Evolutionary conservation across 2,329 filamentous ascomycete species (phyloP), one percentile per base, ranked within the genome.

Genomic region (Knoxdaviesia capensis): DNA sequence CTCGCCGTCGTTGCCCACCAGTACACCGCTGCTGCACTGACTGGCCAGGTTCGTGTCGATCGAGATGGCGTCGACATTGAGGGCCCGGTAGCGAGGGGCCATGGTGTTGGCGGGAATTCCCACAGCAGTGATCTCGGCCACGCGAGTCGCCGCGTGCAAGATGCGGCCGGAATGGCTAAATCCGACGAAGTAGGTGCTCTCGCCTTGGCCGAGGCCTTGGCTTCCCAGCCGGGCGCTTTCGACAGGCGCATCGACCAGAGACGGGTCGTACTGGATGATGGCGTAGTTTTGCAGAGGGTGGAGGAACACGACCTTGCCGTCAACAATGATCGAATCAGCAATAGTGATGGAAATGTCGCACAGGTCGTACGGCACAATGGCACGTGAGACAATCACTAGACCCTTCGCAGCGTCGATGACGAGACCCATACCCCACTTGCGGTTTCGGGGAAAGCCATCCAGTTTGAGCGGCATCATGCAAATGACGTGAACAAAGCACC

Each of bases 401-500:
- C 90, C 90, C 62, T 94, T 88, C 46, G 92, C 85, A 1, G 92
- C 90, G 59, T 98, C 90, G 47, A 98, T 83, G n/a, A 98, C 88
- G 34, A 98, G 65, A 35, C 90, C 90, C 68, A 94, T 94, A 1
- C 90, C 90, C 63, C 86, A 90, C 61, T 93, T 90, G 40, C 86
- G 73, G 49, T 90, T 85, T 57, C 90, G 84, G 5, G 90, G 92
- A 56, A 94, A 98, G n/a, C 90, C 90, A 56, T 98, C 90, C 7
- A 98, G 71, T 65, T 96, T 96, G 47, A 98, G 65, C 0, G 90
- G 90, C 79, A 98, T 88, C 29, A 79, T 82, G 52, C 87, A 93
- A 48, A 83, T 80, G 43, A 98, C 81, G 35, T 90, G 80, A 30
- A 98, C 88, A 56, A 98, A 96, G 55, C 87, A 94, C 49, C 83